phyloP scores from a whole-genome alignment of 2,329 filamentous ascomycete genomes.

The Coniella vitis region DNA sequence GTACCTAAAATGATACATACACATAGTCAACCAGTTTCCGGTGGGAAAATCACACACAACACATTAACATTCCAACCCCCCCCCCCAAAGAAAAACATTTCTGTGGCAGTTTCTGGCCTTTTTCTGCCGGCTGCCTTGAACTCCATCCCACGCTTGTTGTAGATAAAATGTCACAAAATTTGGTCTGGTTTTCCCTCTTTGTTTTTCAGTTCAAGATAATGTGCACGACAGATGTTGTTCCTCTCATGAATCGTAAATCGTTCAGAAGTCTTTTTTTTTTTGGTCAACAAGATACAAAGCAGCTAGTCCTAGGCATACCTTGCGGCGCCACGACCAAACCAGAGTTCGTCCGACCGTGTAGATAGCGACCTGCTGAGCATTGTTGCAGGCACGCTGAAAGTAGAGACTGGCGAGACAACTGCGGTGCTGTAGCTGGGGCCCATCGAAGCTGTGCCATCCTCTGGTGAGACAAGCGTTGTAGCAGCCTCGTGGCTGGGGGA shows the following conservation, averaged over 20 bases:
- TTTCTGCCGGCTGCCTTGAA: not conserved
- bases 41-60: too few relatives aligned
- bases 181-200: not conserved
- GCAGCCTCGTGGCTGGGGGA: slow-evolving; percentile 21
- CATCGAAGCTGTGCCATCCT: not conserved
- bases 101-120: not conserved
- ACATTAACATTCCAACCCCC: too few relatives aligned
- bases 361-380: slow-evolving; percentile 30
- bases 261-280: not conserved
- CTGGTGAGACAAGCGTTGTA: slow-evolving; percentile 18
- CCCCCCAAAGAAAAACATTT: too few relatives aligned
- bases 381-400: slow-evolving; percentile 22
- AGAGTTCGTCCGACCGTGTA: slow-evolving; percentile 37
- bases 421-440: slow-evolving; percentile 17
- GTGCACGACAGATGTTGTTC: not conserved
- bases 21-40: too few relatives aligned
- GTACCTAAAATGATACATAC: too few relatives aligned
- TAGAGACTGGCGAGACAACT: slow-evolving; percentile 34
- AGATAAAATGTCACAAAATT: not conserved
- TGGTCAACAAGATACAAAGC: too few relatives aligned
- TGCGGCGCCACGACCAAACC: slow-evolving; percentile 18
- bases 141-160: too few relatives aligned
- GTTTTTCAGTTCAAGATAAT: not conserved
- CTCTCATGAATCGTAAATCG: not conserved
- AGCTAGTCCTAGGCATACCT: slow-evolving; percentile 17